A percentile compares a stretch with the other conserved stretches of the same genome.
These are phyloP conservation scores for Margaritispora aquatica DNA, from an alignment of 495 filamentous ascomycete genomes.

Conservation along the genomic window DNA sequence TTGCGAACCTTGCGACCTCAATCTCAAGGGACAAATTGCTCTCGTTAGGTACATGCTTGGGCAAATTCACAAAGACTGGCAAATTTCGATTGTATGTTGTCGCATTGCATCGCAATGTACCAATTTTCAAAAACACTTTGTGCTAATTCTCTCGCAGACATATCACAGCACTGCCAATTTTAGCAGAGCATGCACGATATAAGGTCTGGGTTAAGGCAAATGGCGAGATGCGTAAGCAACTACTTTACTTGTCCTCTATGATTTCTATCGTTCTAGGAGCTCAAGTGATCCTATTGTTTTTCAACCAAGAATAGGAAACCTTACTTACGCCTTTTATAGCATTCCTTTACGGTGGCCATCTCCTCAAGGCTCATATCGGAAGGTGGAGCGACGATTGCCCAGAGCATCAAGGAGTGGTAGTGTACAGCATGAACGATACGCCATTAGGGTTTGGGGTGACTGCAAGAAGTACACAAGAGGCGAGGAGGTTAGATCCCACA, in stretches of 20 bases:
- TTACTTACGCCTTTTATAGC: no score
- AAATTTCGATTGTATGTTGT: slow-evolving; percentile 83
- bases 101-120: slow-evolving; percentile 41
- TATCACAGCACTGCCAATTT: slow-evolving; percentile 73
- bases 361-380: slow-evolving; percentile 88
- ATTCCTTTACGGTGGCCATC: slow-evolving; percentile 83
- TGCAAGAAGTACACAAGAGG: slow-evolving; percentile 74
- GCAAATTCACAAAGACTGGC: slow-evolving; percentile 87
- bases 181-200: slow-evolving; percentile 82
- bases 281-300: no score
- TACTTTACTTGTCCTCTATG: no score
- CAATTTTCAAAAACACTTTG: background rate
- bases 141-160: background rate
- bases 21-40: slow-evolving; percentile 74
- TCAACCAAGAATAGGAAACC: no score
- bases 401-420: slow-evolving; percentile 68
- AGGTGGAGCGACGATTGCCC: slow-evolving; percentile 84
- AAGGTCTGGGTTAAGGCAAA: slow-evolving; percentile 95
- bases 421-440: slow-evolving; percentile 71
- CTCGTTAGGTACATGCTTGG: slow-evolving; percentile 78
- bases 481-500: slow-evolving; percentile 78
- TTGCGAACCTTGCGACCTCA: slow-evolving; percentile 86
- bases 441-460: slow-evolving; percentile 82
- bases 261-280: no score
- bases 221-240: slow-evolving; percentile 88